These are phyloP conservation scores for Puccinia polysora DNA, from an alignment of 1,284 basidiomycete species.

Conservation along the genomic window DNA sequence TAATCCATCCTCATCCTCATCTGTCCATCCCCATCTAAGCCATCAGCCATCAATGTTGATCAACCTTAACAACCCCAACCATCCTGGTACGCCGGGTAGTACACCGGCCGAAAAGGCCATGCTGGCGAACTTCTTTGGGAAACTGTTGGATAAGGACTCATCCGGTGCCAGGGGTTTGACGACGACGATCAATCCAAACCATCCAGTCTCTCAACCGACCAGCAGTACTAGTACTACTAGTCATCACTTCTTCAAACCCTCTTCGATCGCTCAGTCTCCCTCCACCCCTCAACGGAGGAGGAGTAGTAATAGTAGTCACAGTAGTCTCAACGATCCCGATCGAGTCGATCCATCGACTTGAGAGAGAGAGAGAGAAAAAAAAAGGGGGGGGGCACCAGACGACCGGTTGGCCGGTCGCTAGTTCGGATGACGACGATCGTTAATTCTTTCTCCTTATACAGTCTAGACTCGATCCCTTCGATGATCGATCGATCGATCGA, in stretches of 20 bases:
- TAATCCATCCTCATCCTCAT: not conserved
- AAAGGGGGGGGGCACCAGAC: too few species aligned
- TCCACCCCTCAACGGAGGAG: not conserved
- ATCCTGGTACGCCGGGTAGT: conserved; percentile 10
- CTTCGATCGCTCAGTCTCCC: not conserved
- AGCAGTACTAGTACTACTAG: not conserved
- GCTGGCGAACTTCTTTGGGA: conserved; percentile 35
- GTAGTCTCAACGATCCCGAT: not conserved
- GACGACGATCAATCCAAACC: not conserved
- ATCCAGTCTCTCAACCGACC: not conserved
- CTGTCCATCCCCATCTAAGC: not conserved
- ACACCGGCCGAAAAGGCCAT: conserved; percentile 37
- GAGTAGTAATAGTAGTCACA: conserved; percentile 14
- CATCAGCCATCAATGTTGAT: not conserved
- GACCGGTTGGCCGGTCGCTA: too few species aligned
- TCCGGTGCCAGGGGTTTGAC: conserved; percentile 3
- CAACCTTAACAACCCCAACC: not conserved
- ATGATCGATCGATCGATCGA: not conserved
- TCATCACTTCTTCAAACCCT: not conserved
- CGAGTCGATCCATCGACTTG: too few species aligned
- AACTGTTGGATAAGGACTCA: conserved; percentile 31
- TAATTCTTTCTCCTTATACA: conserved; percentile 22
- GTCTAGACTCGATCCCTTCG: conserved; percentile 6
- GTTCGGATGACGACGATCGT: not conserved
- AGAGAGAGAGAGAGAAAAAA: too few species aligned